Conservation (phyloP, 768 basidiomycete species). For the Hericium alpestre region DNA sequence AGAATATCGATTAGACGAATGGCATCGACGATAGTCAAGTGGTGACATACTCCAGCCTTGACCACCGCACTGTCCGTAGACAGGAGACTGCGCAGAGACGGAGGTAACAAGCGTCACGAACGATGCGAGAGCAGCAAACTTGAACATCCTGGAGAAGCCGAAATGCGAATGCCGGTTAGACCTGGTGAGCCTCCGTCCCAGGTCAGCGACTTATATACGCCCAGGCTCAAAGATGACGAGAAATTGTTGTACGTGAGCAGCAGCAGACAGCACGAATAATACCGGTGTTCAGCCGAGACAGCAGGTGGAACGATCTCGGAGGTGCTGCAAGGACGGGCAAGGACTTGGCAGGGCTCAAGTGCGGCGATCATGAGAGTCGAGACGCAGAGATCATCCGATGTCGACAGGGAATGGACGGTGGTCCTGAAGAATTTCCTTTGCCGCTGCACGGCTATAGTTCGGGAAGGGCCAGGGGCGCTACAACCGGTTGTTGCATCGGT, state of each 20-base stretch:
- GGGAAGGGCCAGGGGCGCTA: not conserved
- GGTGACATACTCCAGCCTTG: slow-evolving; percentile 39
- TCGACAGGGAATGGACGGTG: not conserved
- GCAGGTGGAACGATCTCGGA: slow-evolving; percentile 1
- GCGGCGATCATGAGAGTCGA: slow-evolving; percentile 3
- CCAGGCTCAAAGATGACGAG: not conserved
- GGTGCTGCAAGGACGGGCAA: not conserved
- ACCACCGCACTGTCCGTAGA: slow-evolving; percentile 48
- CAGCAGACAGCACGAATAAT: not conserved
- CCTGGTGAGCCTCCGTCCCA: not conserved
- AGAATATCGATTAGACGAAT: too few species aligned
- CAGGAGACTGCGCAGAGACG: slow-evolving; percentile 30
- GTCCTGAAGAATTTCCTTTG: not conserved
- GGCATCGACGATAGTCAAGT: too few species aligned
- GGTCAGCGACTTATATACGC: not conserved
- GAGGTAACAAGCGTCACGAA: slow-evolving; percentile 34
- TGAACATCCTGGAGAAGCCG: slow-evolving; percentile 18
- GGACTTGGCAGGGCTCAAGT: not conserved
- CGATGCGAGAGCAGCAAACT: slow-evolving; percentile 33
- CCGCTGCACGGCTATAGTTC: not conserved
- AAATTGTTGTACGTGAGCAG: not conserved
- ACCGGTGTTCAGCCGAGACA: slow-evolving; percentile 5
- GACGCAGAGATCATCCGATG: slow-evolving; percentile 2
- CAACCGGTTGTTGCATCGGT: not conserved
- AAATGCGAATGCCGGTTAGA: not conserved